Evolutionary conservation across 2,329 filamentous ascomycete species (phyloP), one percentile per base, ranked within the genome.

Genomic region (Xylaria sp.): DNA sequence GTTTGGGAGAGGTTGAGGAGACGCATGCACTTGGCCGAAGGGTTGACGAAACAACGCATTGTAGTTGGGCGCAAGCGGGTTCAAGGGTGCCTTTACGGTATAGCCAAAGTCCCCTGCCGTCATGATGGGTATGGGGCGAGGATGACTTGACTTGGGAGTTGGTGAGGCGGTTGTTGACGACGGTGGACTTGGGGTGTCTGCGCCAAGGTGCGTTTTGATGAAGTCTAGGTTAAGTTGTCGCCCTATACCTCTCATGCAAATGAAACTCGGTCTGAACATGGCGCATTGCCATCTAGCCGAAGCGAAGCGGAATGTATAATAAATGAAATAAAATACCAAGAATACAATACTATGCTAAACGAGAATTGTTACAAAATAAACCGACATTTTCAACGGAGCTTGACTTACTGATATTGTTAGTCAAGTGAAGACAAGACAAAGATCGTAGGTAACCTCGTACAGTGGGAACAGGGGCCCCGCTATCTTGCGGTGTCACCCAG

Each of bases 71-170:
- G 56, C 56, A 25, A 38, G n/a, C 23, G 53, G 38, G 21, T 57
- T 38, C 3, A 28, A 19, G 45, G 51, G 25, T n/a, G 23, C 3
- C 9, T 17, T 8, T 31, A 14, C 6, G 12, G 21, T 46, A 46
- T 66, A 65, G 1, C 59, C 53, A 38, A 38, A 40, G 15, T 31
- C 35, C 4, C 25, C 38, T 11, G 57, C 37, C 40, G 17, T 42
- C 61, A 59, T 67, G 19, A 65, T 63, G 42, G 57, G 28, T 31
- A 31, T 31, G 51, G 19, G 25, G n/a, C 45, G 8, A 5, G n/a
- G 7, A 23, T 17, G 23, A 38, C 11, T 12, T 17, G 23, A 38
- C 11, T 12, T 37, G 33, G 23, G 15, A n/a, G 21, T 49, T 19
- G 11, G 42, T 17, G 43, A 33, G 21, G 31, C 9, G 31, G 25